phyloP scores from a whole-genome alignment of 106 monocot genomes.

The Agapanthus africanus region DNA sequence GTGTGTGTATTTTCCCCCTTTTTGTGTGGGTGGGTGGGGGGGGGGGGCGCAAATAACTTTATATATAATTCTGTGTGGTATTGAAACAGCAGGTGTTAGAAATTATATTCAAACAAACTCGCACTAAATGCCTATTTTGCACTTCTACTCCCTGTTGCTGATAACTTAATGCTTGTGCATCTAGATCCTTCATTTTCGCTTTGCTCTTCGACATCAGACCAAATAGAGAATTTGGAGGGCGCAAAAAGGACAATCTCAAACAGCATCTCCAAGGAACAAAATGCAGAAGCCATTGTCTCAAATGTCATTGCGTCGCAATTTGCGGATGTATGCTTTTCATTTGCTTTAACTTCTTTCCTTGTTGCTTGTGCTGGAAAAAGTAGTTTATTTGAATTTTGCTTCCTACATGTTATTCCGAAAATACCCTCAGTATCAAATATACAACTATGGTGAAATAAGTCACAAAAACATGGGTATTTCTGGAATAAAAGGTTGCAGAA shows the following conservation, averaged over 20 bases:
- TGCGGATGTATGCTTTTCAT: constrained; percentile 36
- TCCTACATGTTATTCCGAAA: too few species aligned
- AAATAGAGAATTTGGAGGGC: constrained; percentile 14
- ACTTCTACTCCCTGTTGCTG: constrained; percentile 7
- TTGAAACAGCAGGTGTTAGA: background rate
- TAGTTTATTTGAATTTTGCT: too few species aligned
- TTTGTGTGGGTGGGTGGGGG: too few species aligned
- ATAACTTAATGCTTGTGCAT: background rate
- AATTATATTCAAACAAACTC: constrained; percentile 4
- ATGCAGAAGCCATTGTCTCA: constrained; percentile 39
- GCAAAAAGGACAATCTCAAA: constrained; percentile 14
- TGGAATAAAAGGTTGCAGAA: too few species aligned
- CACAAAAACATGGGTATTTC: too few species aligned
- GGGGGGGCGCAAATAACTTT: too few species aligned
- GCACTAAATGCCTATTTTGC: background rate
- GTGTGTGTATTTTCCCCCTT: too few species aligned
- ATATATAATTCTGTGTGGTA: too few species aligned
- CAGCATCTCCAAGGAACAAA: constrained; percentile 20
- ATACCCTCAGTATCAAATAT: too few species aligned
- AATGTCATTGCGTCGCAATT: constrained; percentile 48
- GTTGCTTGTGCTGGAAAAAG: background rate
- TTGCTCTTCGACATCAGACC: constrained; percentile 13
- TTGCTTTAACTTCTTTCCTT: background rate
- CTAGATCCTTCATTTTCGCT: constrained; percentile 63
- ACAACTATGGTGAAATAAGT: too few species aligned